Evolutionary conservation across 2,329 filamentous ascomycete species (phyloP).

Genomic region (Gnomoniopsis sp.): DNA sequence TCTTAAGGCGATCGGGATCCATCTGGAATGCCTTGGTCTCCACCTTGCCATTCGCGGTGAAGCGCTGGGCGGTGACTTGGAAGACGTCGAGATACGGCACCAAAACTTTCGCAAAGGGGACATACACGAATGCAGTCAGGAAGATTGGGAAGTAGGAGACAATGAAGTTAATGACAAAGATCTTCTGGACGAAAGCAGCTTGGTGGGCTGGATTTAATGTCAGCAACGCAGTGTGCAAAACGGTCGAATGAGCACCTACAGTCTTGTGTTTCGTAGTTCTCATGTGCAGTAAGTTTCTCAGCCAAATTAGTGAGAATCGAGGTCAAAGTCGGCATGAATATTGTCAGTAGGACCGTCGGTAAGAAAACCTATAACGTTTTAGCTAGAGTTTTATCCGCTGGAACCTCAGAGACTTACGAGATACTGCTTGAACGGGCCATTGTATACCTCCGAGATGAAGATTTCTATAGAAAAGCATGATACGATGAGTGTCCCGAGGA

Average conservation of each 20-base stretch:
- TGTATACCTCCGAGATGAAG: conserved; percentile 92
- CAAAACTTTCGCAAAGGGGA: conserved; percentile 81
- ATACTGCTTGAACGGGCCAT: conserved; percentile 80
- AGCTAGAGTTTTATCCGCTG: not conserved
- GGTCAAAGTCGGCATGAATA: conserved; percentile 74
- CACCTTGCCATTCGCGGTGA: conserved; percentile 72
- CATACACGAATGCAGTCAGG: conserved; percentile 89
- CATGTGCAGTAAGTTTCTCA: conserved; percentile 71
- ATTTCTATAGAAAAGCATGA: conserved; percentile 90
- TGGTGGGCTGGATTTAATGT: conserved; percentile 59
- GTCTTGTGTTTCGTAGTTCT: conserved; percentile 90
- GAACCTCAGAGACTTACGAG: conserved; percentile 55
- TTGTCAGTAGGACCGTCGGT: conserved; percentile 83
- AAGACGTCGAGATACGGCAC: conserved; percentile 86
- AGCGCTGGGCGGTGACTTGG: conserved; percentile 66
- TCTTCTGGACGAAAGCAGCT: conserved; percentile 82
- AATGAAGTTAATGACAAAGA: conserved; percentile 95
- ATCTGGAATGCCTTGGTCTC: conserved; percentile 68
- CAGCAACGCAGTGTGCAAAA: not conserved
- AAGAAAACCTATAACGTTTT: conserved; percentile 64
- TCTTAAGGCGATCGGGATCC: conserved; percentile 77
- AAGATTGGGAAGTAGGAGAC: conserved; percentile 92
- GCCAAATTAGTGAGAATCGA: conserved; percentile 74
- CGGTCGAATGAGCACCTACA: conserved; percentile 31
- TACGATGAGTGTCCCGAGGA: conserved; percentile 78